Base-by-base conservation (phyloP, 2,329 filamentous ascomycete genomes). In the Botrytis squamosa region DNA sequence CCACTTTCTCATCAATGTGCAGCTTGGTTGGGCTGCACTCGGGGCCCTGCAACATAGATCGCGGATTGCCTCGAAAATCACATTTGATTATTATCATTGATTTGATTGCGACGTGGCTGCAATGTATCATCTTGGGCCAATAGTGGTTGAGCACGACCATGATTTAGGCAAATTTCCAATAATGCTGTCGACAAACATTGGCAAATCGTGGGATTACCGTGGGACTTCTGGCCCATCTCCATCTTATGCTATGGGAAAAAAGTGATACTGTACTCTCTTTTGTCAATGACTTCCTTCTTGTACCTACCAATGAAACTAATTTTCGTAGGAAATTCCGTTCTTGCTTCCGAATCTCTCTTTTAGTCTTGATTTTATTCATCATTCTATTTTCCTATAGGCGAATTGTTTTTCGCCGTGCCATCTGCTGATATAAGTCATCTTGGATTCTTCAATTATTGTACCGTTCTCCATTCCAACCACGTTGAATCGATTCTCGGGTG, bases 31-130 rank as follows among this genome's bases (percentile, higher is more conserved):
- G 71, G 79, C 79, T 75, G 79, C 78, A 79, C 57, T 52, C 64
- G 49, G 64, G 33, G 33, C 60, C 60, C 69, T 75, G 77, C 77
- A 77, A 78, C 76, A 77, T 78, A 76, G 78, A 76, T 78, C 77
- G 78, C 77, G 75, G 71, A 70, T 60, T 59, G 49, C 70, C 60
- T 67, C 74, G 74, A 68, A 75, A 75, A 70, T 76, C 65, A 64
- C 70, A 75, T 40, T 76, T 72, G 75, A 67, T 52, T 70, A 36
- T 22, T 68, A 71, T 70, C 74, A 71, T 62, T 76, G 75, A 76
- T 70, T 77, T 60, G 73, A 68, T 70, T 76, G 77, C 78, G 75
- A 80, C 78, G 80, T 81, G 80, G 80, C 79, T 75, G 77, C 73
- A 78, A 74, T 78, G 64, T 76, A 69, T 71, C 69, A 72, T 72